Evolutionary conservation across 192 early-diverging fungal genomes (phyloP).

Genomic region (Backusella macrospora): DNA sequence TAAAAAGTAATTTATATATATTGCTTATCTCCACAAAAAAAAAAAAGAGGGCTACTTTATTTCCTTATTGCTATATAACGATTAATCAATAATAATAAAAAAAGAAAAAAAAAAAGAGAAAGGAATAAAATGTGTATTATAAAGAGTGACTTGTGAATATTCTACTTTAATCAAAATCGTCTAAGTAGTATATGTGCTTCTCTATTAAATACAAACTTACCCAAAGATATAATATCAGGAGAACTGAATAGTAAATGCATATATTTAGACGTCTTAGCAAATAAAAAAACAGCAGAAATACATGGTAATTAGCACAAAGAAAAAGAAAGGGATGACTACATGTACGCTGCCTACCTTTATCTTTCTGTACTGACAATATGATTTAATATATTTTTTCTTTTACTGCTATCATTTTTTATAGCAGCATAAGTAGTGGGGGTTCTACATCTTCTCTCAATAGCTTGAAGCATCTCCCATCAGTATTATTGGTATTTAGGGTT

Average conservation of each 20-base stretch:
- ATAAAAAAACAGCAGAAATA: slow-evolving; percentile 50
- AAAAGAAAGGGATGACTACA: too few relatives aligned
- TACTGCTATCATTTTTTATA: slow-evolving; percentile 37
- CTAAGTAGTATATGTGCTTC: slow-evolving; percentile 61
- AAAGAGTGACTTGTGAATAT: not conserved
- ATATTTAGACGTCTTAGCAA: slow-evolving; percentile 77
- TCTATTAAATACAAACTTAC: slow-evolving; percentile 71
- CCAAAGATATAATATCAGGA: slow-evolving; percentile 55
- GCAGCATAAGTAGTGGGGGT: slow-evolving; percentile 51
- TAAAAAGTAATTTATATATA: slow-evolving; percentile 62
- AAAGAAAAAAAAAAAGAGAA: not conserved
- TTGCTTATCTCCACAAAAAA: slow-evolving; percentile 70
- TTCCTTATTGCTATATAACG: not conserved
- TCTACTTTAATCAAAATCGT: slow-evolving; percentile 4
- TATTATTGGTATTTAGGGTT: slow-evolving; percentile 67
- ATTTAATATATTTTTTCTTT: slow-evolving; percentile 2
- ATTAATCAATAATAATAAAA: not conserved
- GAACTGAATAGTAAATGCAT: slow-evolving; percentile 63
- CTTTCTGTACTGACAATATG: slow-evolving; percentile 36
- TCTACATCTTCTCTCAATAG: slow-evolving; percentile 52
- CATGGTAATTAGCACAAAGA: not conserved
- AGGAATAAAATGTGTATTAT: not conserved
- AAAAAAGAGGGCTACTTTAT: slow-evolving; percentile 33
- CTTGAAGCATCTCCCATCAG: slow-evolving; percentile 64
- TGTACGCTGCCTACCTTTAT: not conserved